A percentile compares a stretch with the other conserved stretches of the same genome.
phyloP scores from a whole-genome alignment of 2,329 filamentous ascomycete genomes.

The Dactylellina sp. region DNA sequence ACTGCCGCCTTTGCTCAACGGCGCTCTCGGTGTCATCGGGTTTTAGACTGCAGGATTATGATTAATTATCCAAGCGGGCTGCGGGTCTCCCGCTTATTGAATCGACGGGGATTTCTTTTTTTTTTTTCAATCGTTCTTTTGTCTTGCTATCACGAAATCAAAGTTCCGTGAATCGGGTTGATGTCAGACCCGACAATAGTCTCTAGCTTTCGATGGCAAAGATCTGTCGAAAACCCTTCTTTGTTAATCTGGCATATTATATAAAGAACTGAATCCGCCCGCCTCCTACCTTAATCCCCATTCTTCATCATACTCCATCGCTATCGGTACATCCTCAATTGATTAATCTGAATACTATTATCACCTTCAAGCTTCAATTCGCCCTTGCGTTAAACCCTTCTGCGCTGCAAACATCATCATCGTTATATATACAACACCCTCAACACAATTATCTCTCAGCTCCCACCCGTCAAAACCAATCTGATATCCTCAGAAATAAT shows the following conservation, averaged over 20 bases:
- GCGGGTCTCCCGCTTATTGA: too few relatives aligned
- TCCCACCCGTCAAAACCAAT: neutral
- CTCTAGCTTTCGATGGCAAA: too few relatives aligned
- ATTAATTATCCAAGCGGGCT: too few relatives aligned
- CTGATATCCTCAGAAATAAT: conserved; percentile 21
- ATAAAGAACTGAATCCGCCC: conserved; percentile 12
- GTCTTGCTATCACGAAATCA: too few relatives aligned
- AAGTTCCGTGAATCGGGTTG: too few relatives aligned
- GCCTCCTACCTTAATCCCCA: neutral
- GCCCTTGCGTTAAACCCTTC: neutral
- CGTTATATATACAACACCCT: conserved; percentile 25
- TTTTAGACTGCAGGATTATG: too few relatives aligned
- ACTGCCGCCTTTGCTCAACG: too few relatives aligned
- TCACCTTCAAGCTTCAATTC: neutral
- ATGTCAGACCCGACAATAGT: too few relatives aligned
- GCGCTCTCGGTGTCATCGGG: too few relatives aligned
- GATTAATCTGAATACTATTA: neutral
- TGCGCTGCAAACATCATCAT: neutral
- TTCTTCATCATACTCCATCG: neutral
- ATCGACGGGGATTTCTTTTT: too few relatives aligned
- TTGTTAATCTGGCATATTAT: conserved; percentile 1
- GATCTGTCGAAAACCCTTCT: too few relatives aligned
- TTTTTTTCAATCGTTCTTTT: too few relatives aligned
- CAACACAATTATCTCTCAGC: conserved; percentile 28
- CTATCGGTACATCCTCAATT: neutral